Conservation (phyloP, 768 basidiomycete genomes). For the Asterophora parasitica region DNA sequence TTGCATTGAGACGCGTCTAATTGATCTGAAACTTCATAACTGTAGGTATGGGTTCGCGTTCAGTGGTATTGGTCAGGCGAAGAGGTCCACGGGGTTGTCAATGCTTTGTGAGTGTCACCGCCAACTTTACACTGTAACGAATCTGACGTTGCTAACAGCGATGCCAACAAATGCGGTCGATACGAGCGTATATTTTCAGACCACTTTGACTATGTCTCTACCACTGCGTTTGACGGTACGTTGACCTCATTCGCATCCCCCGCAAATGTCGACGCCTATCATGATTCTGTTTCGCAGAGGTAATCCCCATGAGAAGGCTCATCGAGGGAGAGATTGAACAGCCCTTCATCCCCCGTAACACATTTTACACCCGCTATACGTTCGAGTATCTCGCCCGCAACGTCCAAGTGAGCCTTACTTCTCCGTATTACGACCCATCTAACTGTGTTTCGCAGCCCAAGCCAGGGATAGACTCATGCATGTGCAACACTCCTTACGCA, state of each 20-base stretch:
- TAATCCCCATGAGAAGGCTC: constrained; percentile 28
- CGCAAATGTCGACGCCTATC: background rate
- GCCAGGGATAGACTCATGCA: constrained; percentile 33
- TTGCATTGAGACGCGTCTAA: background rate
- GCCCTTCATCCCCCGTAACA: constrained; percentile 30
- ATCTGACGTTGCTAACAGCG: constrained; percentile 23
- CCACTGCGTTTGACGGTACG: constrained; percentile 43
- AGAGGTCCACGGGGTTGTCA: constrained; percentile 40
- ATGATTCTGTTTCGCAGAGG: constrained; percentile 22
- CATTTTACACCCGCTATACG: constrained; percentile 46
- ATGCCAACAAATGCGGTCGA: constrained; percentile 32
- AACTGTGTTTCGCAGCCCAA: constrained; percentile 32
- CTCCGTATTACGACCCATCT: background rate
- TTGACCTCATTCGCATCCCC: background rate
- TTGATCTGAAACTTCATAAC: too few relatives aligned
- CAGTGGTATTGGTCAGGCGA: constrained; percentile 52
- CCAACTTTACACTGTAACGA: background rate
- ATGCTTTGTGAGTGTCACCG: constrained; percentile 41
- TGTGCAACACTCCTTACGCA: constrained; percentile 43
- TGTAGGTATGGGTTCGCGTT: constrained; percentile 48
- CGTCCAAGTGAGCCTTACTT: constrained; percentile 29
- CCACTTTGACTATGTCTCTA: constrained; percentile 41
- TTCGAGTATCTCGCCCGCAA: constrained; percentile 29
- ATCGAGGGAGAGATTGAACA: constrained; percentile 36
- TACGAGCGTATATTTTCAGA: constrained; percentile 50